A percentile compares a stretch with the other conserved stretches of the same genome.
Conservation (phyloP, 306 rosid genomes). For the Quillaja saponaria region DNA sequence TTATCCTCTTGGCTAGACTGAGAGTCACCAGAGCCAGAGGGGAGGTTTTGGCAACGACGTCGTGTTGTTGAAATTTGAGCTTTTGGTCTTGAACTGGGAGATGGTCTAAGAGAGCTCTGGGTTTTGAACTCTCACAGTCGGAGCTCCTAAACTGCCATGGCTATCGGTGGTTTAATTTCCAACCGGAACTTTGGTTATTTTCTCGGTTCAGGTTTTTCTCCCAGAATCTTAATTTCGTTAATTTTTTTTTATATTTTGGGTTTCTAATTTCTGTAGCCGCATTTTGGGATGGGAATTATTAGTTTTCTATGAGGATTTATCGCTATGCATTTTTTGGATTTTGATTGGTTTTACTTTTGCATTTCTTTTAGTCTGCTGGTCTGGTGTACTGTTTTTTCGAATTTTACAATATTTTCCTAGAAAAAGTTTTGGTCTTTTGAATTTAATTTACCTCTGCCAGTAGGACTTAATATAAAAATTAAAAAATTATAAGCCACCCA, state of each 20-base stretch:
- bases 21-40: constrained; percentile 14
- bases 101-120: constrained; percentile 11
- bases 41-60: constrained; percentile 36
- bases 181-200: constrained; percentile 67
- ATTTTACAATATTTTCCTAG: too few relatives aligned
- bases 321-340: constrained; percentile 2
- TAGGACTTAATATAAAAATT: too few relatives aligned
- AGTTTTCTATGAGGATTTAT: neutral
- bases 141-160: constrained; percentile 42
- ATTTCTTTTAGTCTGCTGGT: too few relatives aligned
- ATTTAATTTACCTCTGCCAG: too few relatives aligned
- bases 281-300: constrained; percentile 26
- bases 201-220: constrained; percentile 47
- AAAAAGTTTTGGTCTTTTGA: too few relatives aligned
- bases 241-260: neutral
- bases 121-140: neutral
- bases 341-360: too few relatives aligned
- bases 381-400: too few relatives aligned
- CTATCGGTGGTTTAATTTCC: constrained; percentile 66
- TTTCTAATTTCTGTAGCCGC: constrained; percentile 7
- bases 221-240: neutral
- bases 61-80: constrained; percentile 13
- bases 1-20: constrained; percentile 48
- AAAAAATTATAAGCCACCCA: too few relatives aligned
- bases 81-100: constrained; percentile 22